Percentiles rank a stretch among this genome's conserved stretches.
Conservation (phyloP, 768 basidiomycete genomes). For the Naganishia randhawae region DNA sequence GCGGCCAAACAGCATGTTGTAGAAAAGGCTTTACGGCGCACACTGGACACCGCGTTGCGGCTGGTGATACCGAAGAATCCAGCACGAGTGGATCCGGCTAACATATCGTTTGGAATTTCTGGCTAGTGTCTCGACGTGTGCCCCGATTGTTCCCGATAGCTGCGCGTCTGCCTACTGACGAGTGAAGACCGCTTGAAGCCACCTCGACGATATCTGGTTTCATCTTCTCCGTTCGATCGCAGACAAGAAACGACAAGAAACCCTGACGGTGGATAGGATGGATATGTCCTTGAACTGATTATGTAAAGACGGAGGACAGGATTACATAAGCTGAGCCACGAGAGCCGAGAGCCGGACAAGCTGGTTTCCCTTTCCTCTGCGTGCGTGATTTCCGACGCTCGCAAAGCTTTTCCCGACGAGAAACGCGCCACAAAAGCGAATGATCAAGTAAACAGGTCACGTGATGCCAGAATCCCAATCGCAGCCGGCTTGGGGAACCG, state of each 20-base stretch:
- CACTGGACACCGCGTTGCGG: not conserved
- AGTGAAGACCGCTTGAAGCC: not conserved
- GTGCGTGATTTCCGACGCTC: not conserved
- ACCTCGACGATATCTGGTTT: slow-evolving; percentile 13
- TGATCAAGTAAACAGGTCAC: not conserved
- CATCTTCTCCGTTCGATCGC: slow-evolving; percentile 16
- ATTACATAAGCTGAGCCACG: not conserved
- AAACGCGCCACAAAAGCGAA: not conserved
- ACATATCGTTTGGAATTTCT: not conserved
- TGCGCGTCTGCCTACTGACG: too few relatives aligned
- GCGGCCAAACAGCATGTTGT: slow-evolving; percentile 12
- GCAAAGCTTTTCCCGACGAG: not conserved
- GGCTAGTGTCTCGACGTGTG: not conserved
- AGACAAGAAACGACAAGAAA: too few relatives aligned
- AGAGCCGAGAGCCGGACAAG: not conserved
- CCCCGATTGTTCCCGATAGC: too few relatives aligned
- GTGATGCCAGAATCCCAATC: not conserved
- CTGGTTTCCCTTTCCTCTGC: not conserved
- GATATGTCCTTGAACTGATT: too few relatives aligned
- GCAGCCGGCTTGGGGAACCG: not conserved
- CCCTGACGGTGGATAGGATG: too few relatives aligned
- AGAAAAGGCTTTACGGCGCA: not conserved
- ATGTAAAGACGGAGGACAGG: too few relatives aligned
- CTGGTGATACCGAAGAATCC: not conserved
- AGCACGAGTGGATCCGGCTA: not conserved